Conservation (phyloP, 2,329 filamentous ascomycete genomes). For the Microascus cirrosus region DNA sequence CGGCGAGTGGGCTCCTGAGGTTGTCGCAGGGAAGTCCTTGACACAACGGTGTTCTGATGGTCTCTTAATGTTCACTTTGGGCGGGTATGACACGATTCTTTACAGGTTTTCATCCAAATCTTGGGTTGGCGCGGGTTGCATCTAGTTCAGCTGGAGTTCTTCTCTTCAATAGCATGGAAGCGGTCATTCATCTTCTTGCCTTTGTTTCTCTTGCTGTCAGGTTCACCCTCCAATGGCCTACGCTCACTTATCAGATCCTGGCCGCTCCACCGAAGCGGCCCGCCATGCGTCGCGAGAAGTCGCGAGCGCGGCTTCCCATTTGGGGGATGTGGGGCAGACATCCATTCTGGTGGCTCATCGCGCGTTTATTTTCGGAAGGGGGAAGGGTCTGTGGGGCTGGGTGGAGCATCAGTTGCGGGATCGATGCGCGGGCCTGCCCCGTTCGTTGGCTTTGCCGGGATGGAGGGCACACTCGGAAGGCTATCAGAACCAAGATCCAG, state of each 20-base stretch:
- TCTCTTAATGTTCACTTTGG: not conserved
- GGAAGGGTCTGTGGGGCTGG: not conserved
- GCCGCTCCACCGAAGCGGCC: too few species aligned
- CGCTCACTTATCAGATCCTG: too few species aligned
- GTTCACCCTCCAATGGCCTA: not conserved
- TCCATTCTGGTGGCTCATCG: too few species aligned
- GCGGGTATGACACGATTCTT: not conserved
- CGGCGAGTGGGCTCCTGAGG: slow-evolving; percentile 40
- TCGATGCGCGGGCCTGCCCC: too few species aligned
- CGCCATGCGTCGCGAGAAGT: not conserved
- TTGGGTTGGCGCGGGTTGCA: not conserved
- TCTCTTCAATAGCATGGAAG: not conserved
- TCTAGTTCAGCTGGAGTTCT: not conserved
- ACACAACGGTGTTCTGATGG: not conserved
- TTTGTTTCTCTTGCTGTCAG: not conserved
- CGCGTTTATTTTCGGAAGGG: too few species aligned
- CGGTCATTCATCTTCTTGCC: not conserved
- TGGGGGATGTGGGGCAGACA: not conserved
- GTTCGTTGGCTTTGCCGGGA: too few species aligned
- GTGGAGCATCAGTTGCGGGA: too few species aligned
- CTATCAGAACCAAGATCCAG: too few species aligned
- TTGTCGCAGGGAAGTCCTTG: slow-evolving; percentile 20
- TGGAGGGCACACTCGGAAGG: too few species aligned
- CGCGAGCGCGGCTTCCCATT: not conserved
- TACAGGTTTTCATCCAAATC: not conserved